phyloP scores from a whole-genome alignment of 2,329 filamentous ascomycete species.

The Phaeosphaeria sp. region DNA sequence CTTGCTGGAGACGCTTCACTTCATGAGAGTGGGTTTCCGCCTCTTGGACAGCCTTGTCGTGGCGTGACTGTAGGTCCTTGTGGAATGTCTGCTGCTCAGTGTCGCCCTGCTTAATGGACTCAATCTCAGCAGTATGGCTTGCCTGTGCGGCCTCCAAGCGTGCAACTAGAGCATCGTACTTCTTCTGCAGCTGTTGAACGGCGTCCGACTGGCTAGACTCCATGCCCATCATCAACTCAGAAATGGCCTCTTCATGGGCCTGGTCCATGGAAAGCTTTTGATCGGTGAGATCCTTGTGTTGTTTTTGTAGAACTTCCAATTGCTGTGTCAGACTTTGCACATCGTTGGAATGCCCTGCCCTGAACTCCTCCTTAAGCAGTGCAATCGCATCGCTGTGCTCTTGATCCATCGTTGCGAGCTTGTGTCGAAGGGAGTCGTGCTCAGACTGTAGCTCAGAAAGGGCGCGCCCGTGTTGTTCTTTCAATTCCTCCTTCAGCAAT shows the following conservation, averaged over 20 bases:
- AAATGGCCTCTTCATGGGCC: conserved; percentile 45
- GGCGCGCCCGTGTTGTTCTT: conserved; percentile 32
- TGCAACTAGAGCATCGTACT: conserved; percentile 35
- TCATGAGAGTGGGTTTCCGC: conserved; percentile 17
- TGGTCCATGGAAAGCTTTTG: conserved; percentile 37
- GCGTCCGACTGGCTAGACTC: conserved; percentile 41
- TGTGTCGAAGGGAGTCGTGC: conserved; percentile 28
- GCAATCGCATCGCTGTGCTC: conserved; percentile 42
- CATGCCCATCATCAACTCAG: conserved; percentile 44
- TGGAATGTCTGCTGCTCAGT: conserved; percentile 21
- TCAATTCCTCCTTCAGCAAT: conserved; percentile 33
- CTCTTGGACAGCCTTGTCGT: conserved; percentile 21
- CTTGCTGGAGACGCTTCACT: conserved; percentile 19
- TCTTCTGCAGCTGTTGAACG: conserved; percentile 41
- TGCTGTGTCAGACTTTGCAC: conserved; percentile 29
- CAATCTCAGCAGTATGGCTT: conserved; percentile 29
- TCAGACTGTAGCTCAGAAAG: conserved; percentile 33
- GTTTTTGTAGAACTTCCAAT: conserved; percentile 35
- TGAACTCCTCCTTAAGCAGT: conserved; percentile 36
- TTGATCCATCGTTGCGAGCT: conserved; percentile 31
- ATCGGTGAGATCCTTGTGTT: conserved; percentile 34
- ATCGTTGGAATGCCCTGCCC: conserved; percentile 37
- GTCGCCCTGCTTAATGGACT: conserved; percentile 22
- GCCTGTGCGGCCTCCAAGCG: conserved; percentile 26
- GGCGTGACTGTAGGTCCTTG: conserved; percentile 22